These are phyloP conservation scores for Calonectria ilicicola DNA, from an alignment of 2,329 filamentous ascomycete species.

Conservation along the genomic window DNA sequence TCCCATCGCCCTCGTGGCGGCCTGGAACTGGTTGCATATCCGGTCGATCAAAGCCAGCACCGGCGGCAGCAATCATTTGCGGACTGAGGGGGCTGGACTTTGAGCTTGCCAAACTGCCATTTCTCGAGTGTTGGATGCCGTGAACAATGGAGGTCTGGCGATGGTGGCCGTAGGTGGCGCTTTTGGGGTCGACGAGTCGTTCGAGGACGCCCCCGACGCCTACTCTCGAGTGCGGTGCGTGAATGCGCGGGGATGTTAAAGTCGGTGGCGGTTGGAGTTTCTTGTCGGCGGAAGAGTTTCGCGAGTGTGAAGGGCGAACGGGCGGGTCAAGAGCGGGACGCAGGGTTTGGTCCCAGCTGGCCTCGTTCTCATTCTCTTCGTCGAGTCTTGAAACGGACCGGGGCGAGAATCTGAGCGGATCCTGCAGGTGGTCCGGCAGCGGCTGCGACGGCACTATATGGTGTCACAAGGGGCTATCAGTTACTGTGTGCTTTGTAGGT, in stretches of 20 bases:
- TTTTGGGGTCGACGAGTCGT: constrained; percentile 67
- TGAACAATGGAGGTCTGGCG: constrained; percentile 97
- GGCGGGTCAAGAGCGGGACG: constrained; percentile 60
- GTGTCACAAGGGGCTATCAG: constrained; percentile 43
- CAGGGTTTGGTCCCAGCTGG: constrained; percentile 64
- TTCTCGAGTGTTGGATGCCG: constrained; percentile 92
- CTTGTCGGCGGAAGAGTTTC: constrained; percentile 71
- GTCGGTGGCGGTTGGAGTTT: constrained; percentile 48
- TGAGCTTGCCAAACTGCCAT: constrained; percentile 86
- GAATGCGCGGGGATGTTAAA: constrained; percentile 53
- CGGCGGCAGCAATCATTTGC: constrained; percentile 81
- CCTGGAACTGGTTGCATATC: constrained; percentile 61
- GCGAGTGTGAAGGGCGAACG: constrained; percentile 62
- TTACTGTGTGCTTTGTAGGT: constrained; percentile 26
- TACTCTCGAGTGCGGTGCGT: constrained; percentile 55
- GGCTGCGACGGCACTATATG: constrained; percentile 68
- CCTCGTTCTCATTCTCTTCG: constrained; percentile 64
- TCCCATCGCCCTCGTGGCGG: constrained; percentile 59
- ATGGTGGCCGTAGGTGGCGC: constrained; percentile 82
- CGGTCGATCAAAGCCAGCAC: constrained; percentile 65
- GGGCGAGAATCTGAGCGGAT: constrained; percentile 64
- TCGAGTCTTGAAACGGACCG: constrained; percentile 64
- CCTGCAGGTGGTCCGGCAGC: constrained; percentile 66
- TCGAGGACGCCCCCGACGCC: constrained; percentile 59
- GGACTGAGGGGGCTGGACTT: constrained; percentile 88